Percentiles rank a stretch among this genome's conserved stretches.
These are phyloP conservation scores for Paecilomyces dactylethromorphus DNA, from an alignment of 2,329 filamentous ascomycete genomes.

Conservation along the genomic window DNA sequence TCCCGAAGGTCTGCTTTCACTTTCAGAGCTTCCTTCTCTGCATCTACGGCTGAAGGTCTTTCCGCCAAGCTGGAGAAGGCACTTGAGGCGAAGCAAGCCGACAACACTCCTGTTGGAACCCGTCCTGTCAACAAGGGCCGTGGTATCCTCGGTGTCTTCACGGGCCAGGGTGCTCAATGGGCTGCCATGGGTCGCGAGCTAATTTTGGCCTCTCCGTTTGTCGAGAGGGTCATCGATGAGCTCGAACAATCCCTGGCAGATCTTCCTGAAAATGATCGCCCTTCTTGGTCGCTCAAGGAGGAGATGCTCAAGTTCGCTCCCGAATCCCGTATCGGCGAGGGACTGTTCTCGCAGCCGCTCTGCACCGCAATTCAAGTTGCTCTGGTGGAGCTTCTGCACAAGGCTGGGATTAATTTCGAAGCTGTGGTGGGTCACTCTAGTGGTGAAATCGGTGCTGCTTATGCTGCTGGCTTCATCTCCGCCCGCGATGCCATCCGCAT, in stretches of 20 bases:
- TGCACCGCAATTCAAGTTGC: slow-evolving; percentile 17
- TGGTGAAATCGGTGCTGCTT: slow-evolving; percentile 47
- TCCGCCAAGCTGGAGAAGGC: background rate
- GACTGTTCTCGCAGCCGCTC: slow-evolving; percentile 14
- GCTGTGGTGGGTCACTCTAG: slow-evolving; percentile 43
- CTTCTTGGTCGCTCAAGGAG: slow-evolving; percentile 12
- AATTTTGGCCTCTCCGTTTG: background rate
- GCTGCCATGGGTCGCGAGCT: slow-evolving; percentile 16
- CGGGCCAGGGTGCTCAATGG: slow-evolving; percentile 27
- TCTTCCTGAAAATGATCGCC: background rate
- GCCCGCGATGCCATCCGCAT: slow-evolving; percentile 37
- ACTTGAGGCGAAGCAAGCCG: background rate
- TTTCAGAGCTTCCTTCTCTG: background rate
- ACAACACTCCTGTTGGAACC: background rate
- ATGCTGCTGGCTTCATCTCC: slow-evolving; percentile 40
- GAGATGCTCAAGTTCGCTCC: slow-evolving; percentile 9
- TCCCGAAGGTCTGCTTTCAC: background rate
- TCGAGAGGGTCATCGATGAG: background rate
- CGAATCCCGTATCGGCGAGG: slow-evolving; percentile 7
- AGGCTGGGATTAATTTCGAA: slow-evolving; percentile 24
- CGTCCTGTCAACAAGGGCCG: no score
- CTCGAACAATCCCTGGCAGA: slow-evolving; percentile 1
- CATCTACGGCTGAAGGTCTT: background rate
- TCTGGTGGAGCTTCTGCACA: slow-evolving; percentile 11
- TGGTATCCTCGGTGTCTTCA: slow-evolving; percentile 17